Conservation (phyloP, 768 basidiomycete genomes). For the Mycena amicta region DNA sequence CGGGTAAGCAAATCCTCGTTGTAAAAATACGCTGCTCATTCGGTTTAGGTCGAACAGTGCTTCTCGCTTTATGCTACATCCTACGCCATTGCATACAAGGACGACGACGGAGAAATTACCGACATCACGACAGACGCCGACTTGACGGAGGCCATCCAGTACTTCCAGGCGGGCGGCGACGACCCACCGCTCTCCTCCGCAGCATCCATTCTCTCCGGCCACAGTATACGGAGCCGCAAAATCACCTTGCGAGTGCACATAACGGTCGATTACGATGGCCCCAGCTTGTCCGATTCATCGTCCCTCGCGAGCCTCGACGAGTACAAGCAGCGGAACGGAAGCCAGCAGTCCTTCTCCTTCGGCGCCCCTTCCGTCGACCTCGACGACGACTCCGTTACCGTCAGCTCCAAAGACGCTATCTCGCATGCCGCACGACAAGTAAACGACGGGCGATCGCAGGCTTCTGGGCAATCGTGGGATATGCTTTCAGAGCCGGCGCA, state of each 20-base stretch:
- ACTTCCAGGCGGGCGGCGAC: slow-evolving; percentile 77
- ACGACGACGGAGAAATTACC: slow-evolving; percentile 83
- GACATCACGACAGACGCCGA: slow-evolving; percentile 72
- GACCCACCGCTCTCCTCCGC: slow-evolving; percentile 72
- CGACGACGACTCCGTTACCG: slow-evolving; percentile 76
- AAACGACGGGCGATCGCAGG: slow-evolving; percentile 9
- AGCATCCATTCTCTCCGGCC: slow-evolving; percentile 72
- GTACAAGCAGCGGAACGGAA: slow-evolving; percentile 59
- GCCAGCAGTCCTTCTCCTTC: slow-evolving; percentile 57
- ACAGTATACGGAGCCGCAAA: slow-evolving; percentile 67
- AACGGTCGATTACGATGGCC: slow-evolving; percentile 87
- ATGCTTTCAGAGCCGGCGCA: not conserved
- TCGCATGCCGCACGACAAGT: slow-evolving; percentile 24
- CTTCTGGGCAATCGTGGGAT: not conserved
- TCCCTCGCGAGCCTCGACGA: slow-evolving; percentile 82
- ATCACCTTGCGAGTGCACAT: slow-evolving; percentile 80
- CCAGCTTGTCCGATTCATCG: slow-evolving; percentile 85
- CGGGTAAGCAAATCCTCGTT: slow-evolving; percentile 50
- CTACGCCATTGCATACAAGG: slow-evolving; percentile 80
- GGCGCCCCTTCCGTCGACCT: slow-evolving; percentile 44
- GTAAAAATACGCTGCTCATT: slow-evolving; percentile 9
- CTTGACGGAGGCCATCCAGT: slow-evolving; percentile 84
- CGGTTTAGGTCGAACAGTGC: slow-evolving; percentile 75
- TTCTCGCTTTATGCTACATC: slow-evolving; percentile 73
- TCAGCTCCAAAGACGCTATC: slow-evolving; percentile 66